A percentile compares a stretch with the other conserved stretches of the same genome.
Conservation (phyloP, 2,329 filamentous ascomycete species). For the Fusarium sp. region DNA sequence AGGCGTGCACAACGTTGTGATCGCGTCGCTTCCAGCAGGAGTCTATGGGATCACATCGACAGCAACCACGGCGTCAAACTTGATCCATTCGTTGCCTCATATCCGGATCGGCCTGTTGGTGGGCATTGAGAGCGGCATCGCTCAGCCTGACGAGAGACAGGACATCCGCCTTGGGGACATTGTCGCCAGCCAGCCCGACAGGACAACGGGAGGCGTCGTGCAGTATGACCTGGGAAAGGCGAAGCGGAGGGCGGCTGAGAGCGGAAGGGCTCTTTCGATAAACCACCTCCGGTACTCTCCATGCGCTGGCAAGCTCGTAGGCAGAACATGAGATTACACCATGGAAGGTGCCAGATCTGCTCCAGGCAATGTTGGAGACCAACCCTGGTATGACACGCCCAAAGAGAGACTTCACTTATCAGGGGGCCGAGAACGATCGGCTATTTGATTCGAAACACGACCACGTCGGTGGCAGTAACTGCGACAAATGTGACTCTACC, state of each 20-base stretch:
- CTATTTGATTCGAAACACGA: not conserved
- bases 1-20: constrained; percentile 43
- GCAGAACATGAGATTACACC: not conserved
- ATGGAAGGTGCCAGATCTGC: not conserved
- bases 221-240: not conserved
- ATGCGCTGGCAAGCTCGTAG: not conserved
- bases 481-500: too few relatives aligned
- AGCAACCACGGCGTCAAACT: constrained; percentile 15
- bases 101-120: constrained; percentile 35
- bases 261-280: not conserved
- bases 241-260: not conserved
- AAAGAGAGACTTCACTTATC: not conserved
- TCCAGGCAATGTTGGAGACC: not conserved
- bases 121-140: constrained; percentile 56
- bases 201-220: not conserved
- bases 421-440: not conserved
- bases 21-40: constrained; percentile 35
- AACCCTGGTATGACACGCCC: not conserved
- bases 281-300: not conserved
- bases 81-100: constrained; percentile 33
- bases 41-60: constrained; percentile 22
- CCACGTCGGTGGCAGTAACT: not conserved
- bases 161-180: constrained; percentile 36
- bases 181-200: too few relatives aligned
- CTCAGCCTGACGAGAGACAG: not conserved